These are phyloP conservation scores for Parasitella parasitica DNA, from an alignment of 371 early-diverging fungal genomes.

Conservation along the genomic window DNA sequence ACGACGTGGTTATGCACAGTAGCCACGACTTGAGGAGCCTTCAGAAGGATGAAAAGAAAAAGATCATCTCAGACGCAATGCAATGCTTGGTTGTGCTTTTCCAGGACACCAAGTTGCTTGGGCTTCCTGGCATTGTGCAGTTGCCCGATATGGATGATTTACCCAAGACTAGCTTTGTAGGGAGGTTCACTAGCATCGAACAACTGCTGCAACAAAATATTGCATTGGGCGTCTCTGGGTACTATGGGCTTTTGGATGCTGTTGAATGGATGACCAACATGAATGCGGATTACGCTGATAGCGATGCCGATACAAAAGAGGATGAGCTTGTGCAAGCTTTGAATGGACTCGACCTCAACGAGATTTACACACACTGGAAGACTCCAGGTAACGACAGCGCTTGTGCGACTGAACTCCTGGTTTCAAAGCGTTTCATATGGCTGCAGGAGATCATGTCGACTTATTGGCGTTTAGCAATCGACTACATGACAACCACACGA, in stretches of 20 bases:
- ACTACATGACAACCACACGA: constrained; percentile 2
- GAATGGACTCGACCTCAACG: neutral
- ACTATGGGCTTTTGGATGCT: constrained; percentile 27
- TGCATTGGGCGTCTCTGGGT: constrained; percentile 37
- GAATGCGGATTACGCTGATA: too few species aligned
- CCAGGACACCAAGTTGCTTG: constrained; percentile 31
- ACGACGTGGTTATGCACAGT: constrained; percentile 16
- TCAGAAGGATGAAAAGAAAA: neutral
- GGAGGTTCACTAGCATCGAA: constrained; percentile 28
- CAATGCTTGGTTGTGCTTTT: constrained; percentile 33
- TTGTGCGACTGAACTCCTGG: neutral
- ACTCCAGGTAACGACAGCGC: neutral
- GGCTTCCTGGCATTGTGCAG: constrained; percentile 6
- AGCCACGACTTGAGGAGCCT: neutral
- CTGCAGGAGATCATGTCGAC: constrained; percentile 16
- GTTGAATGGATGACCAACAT: constrained; percentile 25
- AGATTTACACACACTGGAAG: constrained; percentile 2
- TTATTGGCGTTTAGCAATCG: constrained; percentile 9
- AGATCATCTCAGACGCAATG: constrained; percentile 18
- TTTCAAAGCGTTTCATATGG: constrained; percentile 2
- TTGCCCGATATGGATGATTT: constrained; percentile 12
- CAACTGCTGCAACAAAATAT: constrained; percentile 32
- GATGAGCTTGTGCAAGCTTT: neutral
- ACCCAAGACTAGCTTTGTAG: constrained; percentile 1
- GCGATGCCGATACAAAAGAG: neutral